These are phyloP conservation scores for Debaryomyces fabryi DNA, from an alignment of 1,139 yeast genomes.

Conservation along the genomic window DNA sequence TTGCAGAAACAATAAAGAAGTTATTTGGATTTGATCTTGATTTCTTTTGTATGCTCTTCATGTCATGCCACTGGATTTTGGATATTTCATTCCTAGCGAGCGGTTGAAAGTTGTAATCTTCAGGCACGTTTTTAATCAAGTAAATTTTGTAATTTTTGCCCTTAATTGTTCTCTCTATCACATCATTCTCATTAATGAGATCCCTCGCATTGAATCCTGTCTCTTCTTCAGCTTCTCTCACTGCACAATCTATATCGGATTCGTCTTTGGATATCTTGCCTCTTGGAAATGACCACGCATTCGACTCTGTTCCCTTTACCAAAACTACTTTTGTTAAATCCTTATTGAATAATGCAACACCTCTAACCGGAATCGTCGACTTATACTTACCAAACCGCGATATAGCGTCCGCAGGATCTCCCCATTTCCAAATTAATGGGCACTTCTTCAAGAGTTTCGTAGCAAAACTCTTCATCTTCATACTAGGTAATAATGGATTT, in stretches of 20 bases:
- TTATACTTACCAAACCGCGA: slow-evolving; percentile 82
- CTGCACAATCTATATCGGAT: slow-evolving; percentile 85
- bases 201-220: slow-evolving; percentile 87
- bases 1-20: slow-evolving; percentile 60
- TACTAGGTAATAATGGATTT: slow-evolving; percentile 74
- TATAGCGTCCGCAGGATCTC: slow-evolving; percentile 73
- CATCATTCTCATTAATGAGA: slow-evolving; percentile 68
- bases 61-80: slow-evolving; percentile 49
- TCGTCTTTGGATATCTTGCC: slow-evolving; percentile 97
- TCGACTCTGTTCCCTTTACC: slow-evolving; percentile 86
- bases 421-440: slow-evolving; percentile 88
- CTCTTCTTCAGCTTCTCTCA: slow-evolving; percentile 94
- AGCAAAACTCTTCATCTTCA: slow-evolving; percentile 82
- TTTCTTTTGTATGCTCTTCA: slow-evolving; percentile 38
- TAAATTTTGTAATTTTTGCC: slow-evolving; percentile 89
- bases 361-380: slow-evolving; percentile 91
- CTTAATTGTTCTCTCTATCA: slow-evolving; percentile 75
- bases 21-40: slow-evolving; percentile 46
- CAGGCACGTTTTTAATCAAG: slow-evolving; percentile 78
- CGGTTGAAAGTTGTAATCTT: slow-evolving; percentile 72
- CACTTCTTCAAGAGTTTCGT: slow-evolving; percentile 72
- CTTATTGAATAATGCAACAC: slow-evolving; percentile 84
- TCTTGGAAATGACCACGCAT: slow-evolving; percentile 92
- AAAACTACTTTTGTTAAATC: slow-evolving; percentile 71
- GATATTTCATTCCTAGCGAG: slow-evolving; percentile 85